A percentile compares a stretch with the other conserved stretches of the same genome.
Conservation (phyloP, 129 eudicot species). For the Lactuca saligna region DNA sequence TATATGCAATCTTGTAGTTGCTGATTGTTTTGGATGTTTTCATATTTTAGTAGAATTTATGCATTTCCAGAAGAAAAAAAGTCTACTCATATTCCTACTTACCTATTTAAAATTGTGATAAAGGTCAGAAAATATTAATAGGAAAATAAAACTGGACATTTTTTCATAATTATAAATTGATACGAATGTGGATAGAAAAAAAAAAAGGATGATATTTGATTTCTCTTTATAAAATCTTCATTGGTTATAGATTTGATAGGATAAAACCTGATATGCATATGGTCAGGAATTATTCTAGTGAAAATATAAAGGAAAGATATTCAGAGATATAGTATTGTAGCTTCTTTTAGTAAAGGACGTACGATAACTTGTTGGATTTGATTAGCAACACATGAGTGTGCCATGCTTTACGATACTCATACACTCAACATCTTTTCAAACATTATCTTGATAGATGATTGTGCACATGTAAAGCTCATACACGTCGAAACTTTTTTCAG, state of each 20-base stretch:
- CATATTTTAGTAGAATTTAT: background rate
- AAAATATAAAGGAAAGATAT: background rate
- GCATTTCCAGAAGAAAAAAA: background rate
- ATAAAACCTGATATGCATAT: background rate
- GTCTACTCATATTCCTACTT: no score
- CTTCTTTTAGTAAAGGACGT: slow-evolving; percentile 4
- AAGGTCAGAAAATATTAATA: no score
- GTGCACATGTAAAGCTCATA: background rate
- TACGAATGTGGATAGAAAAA: no score
- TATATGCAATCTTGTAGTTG: no score
- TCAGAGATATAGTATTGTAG: background rate
- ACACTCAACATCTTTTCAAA: slow-evolving; percentile 4
- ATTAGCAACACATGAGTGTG: slow-evolving; percentile 7
- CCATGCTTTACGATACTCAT: background rate
- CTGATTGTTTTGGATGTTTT: background rate
- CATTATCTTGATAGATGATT: slow-evolving; percentile 10
- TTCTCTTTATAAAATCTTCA: background rate
- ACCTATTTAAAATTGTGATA: no score
- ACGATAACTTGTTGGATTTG: slow-evolving; percentile 7
- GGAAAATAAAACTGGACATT: no score
- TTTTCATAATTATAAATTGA: no score
- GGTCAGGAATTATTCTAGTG: background rate
- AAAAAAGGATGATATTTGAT: no score
- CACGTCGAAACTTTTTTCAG: background rate
- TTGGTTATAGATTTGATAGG: background rate